These are phyloP conservation scores for Thermoascus crustaceus DNA, from an alignment of 2,329 filamentous ascomycete species.

Conservation along the genomic window DNA sequence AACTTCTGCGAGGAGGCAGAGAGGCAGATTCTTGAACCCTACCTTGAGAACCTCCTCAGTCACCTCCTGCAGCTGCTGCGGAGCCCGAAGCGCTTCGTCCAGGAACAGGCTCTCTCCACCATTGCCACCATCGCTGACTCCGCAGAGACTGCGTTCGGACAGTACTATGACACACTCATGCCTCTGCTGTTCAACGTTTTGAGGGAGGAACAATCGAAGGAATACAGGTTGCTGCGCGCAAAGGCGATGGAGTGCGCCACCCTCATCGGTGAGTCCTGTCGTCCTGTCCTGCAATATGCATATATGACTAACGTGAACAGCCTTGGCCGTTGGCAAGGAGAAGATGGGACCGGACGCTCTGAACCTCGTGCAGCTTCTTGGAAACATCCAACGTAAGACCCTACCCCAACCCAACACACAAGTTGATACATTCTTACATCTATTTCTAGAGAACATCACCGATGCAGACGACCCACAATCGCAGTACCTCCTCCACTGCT, in stretches of 20 bases:
- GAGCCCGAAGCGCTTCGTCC: conserved; percentile 89
- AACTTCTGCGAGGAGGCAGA: conserved; percentile 99
- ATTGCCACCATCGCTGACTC: conserved; percentile 99
- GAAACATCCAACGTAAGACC: conserved; percentile 62
- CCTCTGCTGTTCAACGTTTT: conserved; percentile 85
- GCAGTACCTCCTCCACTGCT: conserved; percentile 96
- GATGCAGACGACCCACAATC: conserved; percentile 93
- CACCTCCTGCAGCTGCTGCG: conserved; percentile 82
- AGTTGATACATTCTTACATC: conserved; percentile 4
- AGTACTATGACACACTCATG: conserved; percentile 96
- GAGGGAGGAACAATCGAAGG: conserved; percentile 83
- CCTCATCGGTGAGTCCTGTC: conserved; percentile 51
- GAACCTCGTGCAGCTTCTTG: conserved; percentile 78
- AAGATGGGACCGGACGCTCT: conserved; percentile 82
- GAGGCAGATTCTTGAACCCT: conserved; percentile 82
- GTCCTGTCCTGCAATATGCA: conserved; percentile 1
- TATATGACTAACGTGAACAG: conserved; percentile 24
- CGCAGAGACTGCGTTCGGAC: conserved; percentile 85
- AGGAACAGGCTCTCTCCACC: conserved; percentile 94
- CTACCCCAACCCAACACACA: neutral
- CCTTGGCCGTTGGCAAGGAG: conserved; percentile 87
- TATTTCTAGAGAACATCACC: conserved; percentile 54
- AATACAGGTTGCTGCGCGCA: conserved; percentile 80
- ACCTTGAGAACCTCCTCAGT: conserved; percentile 77
- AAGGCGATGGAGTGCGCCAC: conserved; percentile 99